Conservation (phyloP, 2,329 filamentous ascomycete genomes). For the Daldinia eschscholtzii region DNA sequence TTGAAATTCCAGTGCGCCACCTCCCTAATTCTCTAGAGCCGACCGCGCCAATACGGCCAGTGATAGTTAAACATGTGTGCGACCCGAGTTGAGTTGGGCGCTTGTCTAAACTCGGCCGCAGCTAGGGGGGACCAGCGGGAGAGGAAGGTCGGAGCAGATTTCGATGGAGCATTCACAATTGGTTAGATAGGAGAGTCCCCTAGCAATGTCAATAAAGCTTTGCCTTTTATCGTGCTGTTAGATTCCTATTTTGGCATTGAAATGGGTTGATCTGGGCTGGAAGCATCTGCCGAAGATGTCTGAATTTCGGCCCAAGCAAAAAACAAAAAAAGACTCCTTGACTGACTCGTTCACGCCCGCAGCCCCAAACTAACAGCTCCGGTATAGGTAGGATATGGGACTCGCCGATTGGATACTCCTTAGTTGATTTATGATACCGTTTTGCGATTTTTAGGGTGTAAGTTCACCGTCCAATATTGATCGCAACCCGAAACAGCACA, state of each 20-base stretch:
- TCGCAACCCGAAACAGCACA: neutral
- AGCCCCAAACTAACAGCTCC: neutral
- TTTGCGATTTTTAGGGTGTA: neutral
- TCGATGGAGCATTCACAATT: neutral
- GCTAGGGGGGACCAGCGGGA: neutral
- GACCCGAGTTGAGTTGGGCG: neutral
- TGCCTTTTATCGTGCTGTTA: neutral
- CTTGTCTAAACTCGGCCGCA: neutral
- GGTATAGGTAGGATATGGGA: neutral
- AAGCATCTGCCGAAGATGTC: neutral
- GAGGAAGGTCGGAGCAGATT: neutral
- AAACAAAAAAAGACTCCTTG: neutral
- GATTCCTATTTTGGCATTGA: neutral
- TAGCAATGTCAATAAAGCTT: neutral
- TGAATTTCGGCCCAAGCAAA: neutral
- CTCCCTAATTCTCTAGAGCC: neutral
- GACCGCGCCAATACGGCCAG: neutral
- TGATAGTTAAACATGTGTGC: neutral
- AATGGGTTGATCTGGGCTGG: neutral
- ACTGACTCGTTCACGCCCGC: neutral
- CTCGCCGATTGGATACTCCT: neutral
- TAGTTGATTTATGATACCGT: neutral
- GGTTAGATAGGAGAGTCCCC: neutral
- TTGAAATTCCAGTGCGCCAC: neutral
- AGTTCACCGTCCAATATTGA: neutral